A percentile compares a stretch with the other conserved stretches of the same genome.
Evolutionary conservation across 768 basidiomycete genomes (phyloP).

Genomic region (Calvatia gigantea): DNA sequence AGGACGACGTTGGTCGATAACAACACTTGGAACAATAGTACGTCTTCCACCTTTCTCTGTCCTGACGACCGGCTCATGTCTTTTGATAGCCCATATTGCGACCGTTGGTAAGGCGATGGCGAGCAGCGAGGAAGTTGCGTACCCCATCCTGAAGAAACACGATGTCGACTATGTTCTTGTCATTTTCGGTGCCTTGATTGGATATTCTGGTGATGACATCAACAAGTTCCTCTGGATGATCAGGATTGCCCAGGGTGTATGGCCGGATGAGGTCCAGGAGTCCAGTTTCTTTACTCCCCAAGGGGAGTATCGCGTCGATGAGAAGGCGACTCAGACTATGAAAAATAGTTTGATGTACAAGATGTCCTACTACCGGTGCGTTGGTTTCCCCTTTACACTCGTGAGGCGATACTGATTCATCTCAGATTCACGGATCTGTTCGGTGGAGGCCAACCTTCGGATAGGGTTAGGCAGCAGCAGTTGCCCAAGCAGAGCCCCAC

Average conservation of each 20-base stretch:
- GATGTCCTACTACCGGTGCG: slow-evolving; percentile 92
- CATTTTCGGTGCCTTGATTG: slow-evolving; percentile 95
- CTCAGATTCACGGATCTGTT: slow-evolving; percentile 83
- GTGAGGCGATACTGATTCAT: neutral
- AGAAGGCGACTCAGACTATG: slow-evolving; percentile 82
- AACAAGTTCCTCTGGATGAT: slow-evolving; percentile 99
- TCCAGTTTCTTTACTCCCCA: slow-evolving; percentile 87
- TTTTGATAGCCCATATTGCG: slow-evolving; percentile 80
- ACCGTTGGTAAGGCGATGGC: slow-evolving; percentile 99
- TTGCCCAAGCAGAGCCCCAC: slow-evolving; percentile 76
- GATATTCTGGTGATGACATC: slow-evolving; percentile 98
- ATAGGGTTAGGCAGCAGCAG: slow-evolving; percentile 87
- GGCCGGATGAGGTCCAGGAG: slow-evolving; percentile 98
- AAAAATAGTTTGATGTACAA: slow-evolving; percentile 98
- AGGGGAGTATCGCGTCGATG: slow-evolving; percentile 94
- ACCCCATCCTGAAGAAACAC: slow-evolving; percentile 95
- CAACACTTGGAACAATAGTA: slow-evolving; percentile 99
- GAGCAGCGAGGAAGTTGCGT: slow-evolving; percentile 88
- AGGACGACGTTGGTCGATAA: slow-evolving; percentile 95
- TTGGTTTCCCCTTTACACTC: neutral
- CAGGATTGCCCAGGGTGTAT: slow-evolving; percentile 89
- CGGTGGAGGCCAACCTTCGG: slow-evolving; percentile 64
- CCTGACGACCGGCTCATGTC: slow-evolving; percentile 1
- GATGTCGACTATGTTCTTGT: slow-evolving; percentile 97
- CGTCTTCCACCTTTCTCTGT: slow-evolving; percentile 27